These are phyloP conservation scores for Cryptomeria japonica DNA, from an alignment of 75 land plant genomes.

Conservation along the genomic window DNA sequence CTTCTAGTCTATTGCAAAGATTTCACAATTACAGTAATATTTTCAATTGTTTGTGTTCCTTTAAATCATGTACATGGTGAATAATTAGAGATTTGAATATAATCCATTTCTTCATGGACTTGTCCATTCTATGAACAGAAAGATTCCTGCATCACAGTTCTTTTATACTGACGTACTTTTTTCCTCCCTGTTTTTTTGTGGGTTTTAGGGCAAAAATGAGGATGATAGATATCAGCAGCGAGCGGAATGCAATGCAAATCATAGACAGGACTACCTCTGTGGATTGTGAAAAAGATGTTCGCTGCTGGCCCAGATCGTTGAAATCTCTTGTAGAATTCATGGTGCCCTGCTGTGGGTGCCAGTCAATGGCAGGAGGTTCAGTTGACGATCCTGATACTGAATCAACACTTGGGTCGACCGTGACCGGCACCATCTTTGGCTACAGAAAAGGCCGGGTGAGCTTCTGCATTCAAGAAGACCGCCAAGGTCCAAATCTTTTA, in stretches of 20 bases:
- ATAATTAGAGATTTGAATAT: background rate
- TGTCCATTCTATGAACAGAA: background rate
- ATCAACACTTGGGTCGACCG: constrained; percentile 12
- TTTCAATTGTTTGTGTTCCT: background rate
- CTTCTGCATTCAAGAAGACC: constrained; percentile 51
- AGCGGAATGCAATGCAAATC: constrained; percentile 14
- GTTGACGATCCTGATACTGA: background rate
- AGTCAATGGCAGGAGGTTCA: background rate
- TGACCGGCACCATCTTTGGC: constrained; percentile 54
- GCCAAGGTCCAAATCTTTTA: constrained; percentile 15
- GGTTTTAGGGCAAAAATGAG: constrained; percentile 2
- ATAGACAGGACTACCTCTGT: constrained; percentile 21
- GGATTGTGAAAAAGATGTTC: constrained; percentile 16
- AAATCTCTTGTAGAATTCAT: constrained; percentile 17
- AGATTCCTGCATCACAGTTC: background rate
- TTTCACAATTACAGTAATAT: background rate
- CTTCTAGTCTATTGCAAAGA: no score
- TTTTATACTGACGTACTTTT: background rate
- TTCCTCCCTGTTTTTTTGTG: background rate
- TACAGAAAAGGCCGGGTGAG: constrained; percentile 45
- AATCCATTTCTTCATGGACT: background rate
- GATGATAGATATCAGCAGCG: constrained; percentile 14
- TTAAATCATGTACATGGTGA: no score
- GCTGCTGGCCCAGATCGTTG: constrained; percentile 18
- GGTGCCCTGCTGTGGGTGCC: constrained; percentile 23